Evolutionary conservation across 306 rosid genomes (phyloP), one percentile per base, ranked within the genome.

Genomic region (Canavalia gladiata): DNA sequence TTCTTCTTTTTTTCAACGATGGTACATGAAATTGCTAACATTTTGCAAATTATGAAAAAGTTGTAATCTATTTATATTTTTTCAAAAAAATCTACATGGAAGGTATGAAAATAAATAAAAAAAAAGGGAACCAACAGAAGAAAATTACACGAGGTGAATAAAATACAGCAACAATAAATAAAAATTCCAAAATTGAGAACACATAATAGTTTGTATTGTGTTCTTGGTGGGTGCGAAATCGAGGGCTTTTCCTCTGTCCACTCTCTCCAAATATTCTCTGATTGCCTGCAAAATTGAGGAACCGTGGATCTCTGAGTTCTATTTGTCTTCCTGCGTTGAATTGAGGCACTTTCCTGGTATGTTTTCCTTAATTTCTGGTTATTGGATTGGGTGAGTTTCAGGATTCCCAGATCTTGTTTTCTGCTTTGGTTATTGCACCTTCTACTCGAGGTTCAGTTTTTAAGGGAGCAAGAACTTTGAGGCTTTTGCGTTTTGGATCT

Each of bases 201-300:
- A 74, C 50, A 57, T 41, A 46, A 59, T 50, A 39, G 73, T 65
- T 50, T 50, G 73, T 65, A 68, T 50, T 47, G 52, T 82, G 87
- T 80, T 75, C 50, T 45, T 77, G 88, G 83, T 87, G 84, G 87
- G 88, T 77, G 93, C 87, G 81, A 88, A 84, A 83, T 85, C 68
- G 75, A 67, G 91, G 95, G 92, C 77, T 81, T 68, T 62, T 62
- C 78, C 66, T 77, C 81, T 74, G 18, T 55, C 75, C 33, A 65
- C 52, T 69, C 77, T 75, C 67, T 76, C 39, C 18, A 56, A 46
- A 57, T 70, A 68, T 34, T 54, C 58, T 76, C 8, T 29, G 68
- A 29, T 59, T 84, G 25, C 74, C 67, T 72, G 84, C 71, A 57
- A 81, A 82, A 84, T 81, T 72, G 41, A 59, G 25, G 25, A 5